A percentile compares a stretch with the other conserved stretches of the same genome.
These are phyloP conservation scores for Psilocybe subaeruginosa DNA, from an alignment of 768 basidiomycete genomes.

Conservation along the genomic window DNA sequence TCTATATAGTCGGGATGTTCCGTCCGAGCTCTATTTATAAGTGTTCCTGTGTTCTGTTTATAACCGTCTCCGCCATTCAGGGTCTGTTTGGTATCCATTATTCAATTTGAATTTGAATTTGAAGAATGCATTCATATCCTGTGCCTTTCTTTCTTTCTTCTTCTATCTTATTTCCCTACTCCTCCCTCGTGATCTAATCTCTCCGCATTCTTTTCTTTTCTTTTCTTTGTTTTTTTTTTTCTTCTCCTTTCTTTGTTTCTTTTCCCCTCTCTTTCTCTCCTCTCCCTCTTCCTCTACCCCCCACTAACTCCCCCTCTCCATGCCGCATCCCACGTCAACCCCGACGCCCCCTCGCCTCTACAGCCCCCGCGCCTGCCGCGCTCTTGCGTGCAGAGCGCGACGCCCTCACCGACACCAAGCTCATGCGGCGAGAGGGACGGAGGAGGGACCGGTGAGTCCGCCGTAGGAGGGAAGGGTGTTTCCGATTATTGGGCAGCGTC, in stretches of 20 bases:
- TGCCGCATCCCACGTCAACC: slow-evolving; percentile 79
- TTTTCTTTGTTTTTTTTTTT: not conserved
- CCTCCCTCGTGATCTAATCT: not conserved
- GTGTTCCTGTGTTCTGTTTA: too few relatives aligned
- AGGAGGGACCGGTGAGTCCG: slow-evolving; percentile 26
- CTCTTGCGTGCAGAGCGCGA: slow-evolving; percentile 85
- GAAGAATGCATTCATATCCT: too few relatives aligned
- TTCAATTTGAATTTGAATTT: too few relatives aligned
- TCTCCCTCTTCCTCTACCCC: too few relatives aligned
- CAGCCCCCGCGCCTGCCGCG: slow-evolving; percentile 58
- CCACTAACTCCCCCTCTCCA: slow-evolving; percentile 24
- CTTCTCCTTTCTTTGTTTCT: too few relatives aligned
- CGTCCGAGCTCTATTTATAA: too few relatives aligned
- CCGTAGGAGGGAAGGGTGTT: slow-evolving; percentile 31
- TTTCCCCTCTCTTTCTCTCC: too few relatives aligned
- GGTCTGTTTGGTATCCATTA: too few relatives aligned
- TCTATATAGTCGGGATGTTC: too few relatives aligned
- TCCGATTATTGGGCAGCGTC: slow-evolving; percentile 13
- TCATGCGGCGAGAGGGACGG: slow-evolving; percentile 67
- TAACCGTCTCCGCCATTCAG: too few relatives aligned
- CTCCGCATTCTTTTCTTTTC: not conserved
- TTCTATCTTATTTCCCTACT: too few relatives aligned
- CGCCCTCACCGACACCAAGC: slow-evolving; percentile 71
- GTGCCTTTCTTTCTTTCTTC: too few relatives aligned
- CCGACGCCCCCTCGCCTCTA: slow-evolving; percentile 78